Base-by-base conservation (phyloP, 495 filamentous ascomycete genomes). In the Aspergillus diversus region DNA sequence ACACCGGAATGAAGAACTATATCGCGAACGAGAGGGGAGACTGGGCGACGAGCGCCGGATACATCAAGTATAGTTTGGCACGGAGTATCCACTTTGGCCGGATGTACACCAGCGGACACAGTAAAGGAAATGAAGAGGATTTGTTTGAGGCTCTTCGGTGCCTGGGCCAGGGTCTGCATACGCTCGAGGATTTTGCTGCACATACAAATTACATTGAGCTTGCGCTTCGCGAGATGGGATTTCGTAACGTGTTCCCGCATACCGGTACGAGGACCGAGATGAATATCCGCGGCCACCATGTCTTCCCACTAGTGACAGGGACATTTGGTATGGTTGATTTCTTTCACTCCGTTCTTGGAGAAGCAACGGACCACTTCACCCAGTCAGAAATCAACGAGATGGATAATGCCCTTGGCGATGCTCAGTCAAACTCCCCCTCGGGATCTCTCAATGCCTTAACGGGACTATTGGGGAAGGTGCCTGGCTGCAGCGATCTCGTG, bases 1-100 rank as follows among this genome's bases (percentile, higher is more conserved):
- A 88, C 5, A 97, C 93, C 5, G 93, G 92, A 12, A 97, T 99
- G 94, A 99, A 99, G 77, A 97, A 98, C 72, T 99, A 99, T 75
- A 97, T 99, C 63, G 90, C 93, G 46, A 98, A 97, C 66, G 95
- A 97, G 72, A 72, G 69, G 7, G 92, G 93, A 4, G 80, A 81
- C 55, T 94, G 91, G 89, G 91, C 92, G 0, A 99, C 95, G 9
- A 96, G 92, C 53, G 72, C 88, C n/a, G 94, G 90, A 39, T 99
- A 97, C 69, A 83, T 99, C 63, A 90, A 90, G 68, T 91, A 88
- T 73, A 96, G 91, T 64, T 86, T 99, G 61, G 79, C 83, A 17
- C 86, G 95, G 42, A 87, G 89, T 69, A 94, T 99, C 59, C 93
- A 99, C 75, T 97, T 87, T 65, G 95, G 93, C 11, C 84, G 95